A percentile compares a stretch with the other conserved stretches of the same genome.
Evolutionary conservation across 1,284 basidiomycete species (phyloP).

Genomic region (Ganoderma lucidum): DNA sequence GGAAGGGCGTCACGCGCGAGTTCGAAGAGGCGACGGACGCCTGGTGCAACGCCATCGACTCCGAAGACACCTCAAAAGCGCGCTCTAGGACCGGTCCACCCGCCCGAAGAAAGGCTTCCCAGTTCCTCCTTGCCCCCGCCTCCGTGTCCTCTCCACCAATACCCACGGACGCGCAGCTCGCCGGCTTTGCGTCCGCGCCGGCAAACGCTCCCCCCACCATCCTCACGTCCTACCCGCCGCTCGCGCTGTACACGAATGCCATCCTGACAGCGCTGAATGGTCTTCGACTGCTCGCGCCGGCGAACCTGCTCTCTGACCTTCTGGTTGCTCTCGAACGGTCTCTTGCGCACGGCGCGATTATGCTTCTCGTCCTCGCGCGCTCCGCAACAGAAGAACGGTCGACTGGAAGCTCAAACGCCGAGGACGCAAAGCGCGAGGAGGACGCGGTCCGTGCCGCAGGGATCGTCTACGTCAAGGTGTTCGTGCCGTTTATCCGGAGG

Average conservation of each 20-base stretch:
- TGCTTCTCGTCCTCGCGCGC: slow-evolving; percentile 39
- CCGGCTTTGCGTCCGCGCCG: slow-evolving; percentile 35
- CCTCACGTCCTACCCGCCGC: slow-evolving; percentile 78
- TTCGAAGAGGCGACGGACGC: slow-evolving; percentile 43
- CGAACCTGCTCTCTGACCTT: slow-evolving; percentile 58
- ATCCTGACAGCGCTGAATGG: slow-evolving; percentile 81
- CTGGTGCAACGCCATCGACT: slow-evolving; percentile 31
- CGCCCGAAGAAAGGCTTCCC: slow-evolving; percentile 32
- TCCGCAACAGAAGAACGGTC: slow-evolving; percentile 26
- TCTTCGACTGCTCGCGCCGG: slow-evolving; percentile 82
- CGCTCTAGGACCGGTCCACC: slow-evolving; percentile 17
- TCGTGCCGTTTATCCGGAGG: slow-evolving; percentile 73
- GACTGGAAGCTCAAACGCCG: slow-evolving; percentile 40
- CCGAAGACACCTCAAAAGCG: slow-evolving; percentile 26
- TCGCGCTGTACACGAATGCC: slow-evolving; percentile 81
- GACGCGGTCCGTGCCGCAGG: slow-evolving; percentile 61
- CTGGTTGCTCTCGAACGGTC: slow-evolving; percentile 56
- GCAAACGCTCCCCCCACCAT: slow-evolving; percentile 71
- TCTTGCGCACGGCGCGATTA: slow-evolving; percentile 54
- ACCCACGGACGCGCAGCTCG: slow-evolving; percentile 34
- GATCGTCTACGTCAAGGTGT: slow-evolving; percentile 61
- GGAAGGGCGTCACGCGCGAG: slow-evolving; percentile 50
- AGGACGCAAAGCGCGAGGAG: slow-evolving; percentile 47
- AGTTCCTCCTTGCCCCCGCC: slow-evolving; percentile 33
- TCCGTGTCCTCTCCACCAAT: slow-evolving; percentile 38